Conservation (phyloP, 2,329 filamentous ascomycete species). For the Calonectria montana region DNA sequence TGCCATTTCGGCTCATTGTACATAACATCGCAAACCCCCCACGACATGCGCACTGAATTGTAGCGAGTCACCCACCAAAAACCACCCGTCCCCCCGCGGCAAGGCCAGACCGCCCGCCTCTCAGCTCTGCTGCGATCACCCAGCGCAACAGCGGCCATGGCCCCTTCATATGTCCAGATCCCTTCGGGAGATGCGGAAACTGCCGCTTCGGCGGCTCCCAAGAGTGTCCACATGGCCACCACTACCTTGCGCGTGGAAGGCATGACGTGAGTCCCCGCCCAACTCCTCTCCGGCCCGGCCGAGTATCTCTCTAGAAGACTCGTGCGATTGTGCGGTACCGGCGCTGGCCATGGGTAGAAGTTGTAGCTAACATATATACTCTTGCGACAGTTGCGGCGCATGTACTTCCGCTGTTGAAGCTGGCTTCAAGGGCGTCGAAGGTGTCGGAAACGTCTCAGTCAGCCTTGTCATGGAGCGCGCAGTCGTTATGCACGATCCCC, state of each 20-base stretch:
- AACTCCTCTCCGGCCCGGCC: slow-evolving; percentile 30
- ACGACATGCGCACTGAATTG: slow-evolving; percentile 36
- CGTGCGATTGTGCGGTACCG: slow-evolving; percentile 12
- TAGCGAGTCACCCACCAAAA: slow-evolving; percentile 32
- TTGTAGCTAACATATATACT: slow-evolving; percentile 44
- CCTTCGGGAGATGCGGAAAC: slow-evolving; percentile 52
- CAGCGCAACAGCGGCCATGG: slow-evolving; percentile 53
- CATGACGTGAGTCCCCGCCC: slow-evolving; percentile 72
- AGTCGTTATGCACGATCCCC: slow-evolving; percentile 90
- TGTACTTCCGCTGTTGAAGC: slow-evolving; percentile 96
- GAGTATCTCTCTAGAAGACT: slow-evolving; percentile 13
- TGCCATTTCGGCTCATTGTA: slow-evolving; percentile 12
- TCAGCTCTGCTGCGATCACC: background rate
- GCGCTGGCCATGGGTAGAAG: slow-evolving; percentile 5
- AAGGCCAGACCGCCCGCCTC: slow-evolving; percentile 1
- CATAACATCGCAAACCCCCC: slow-evolving; percentile 14
- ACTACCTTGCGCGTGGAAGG: slow-evolving; percentile 92
- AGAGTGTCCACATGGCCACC: slow-evolving; percentile 78
- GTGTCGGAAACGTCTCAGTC: slow-evolving; percentile 88
- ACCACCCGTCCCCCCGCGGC: slow-evolving; percentile 10
- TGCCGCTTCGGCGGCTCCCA: slow-evolving; percentile 36
- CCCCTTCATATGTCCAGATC: slow-evolving; percentile 61
- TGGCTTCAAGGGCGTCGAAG: slow-evolving; percentile 84
- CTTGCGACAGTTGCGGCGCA: slow-evolving; percentile 81
- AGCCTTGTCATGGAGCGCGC: slow-evolving; percentile 95